Evolutionary conservation across 2,329 filamentous ascomycete genomes (phyloP).

Genomic region (Aschersonia sp.): DNA sequence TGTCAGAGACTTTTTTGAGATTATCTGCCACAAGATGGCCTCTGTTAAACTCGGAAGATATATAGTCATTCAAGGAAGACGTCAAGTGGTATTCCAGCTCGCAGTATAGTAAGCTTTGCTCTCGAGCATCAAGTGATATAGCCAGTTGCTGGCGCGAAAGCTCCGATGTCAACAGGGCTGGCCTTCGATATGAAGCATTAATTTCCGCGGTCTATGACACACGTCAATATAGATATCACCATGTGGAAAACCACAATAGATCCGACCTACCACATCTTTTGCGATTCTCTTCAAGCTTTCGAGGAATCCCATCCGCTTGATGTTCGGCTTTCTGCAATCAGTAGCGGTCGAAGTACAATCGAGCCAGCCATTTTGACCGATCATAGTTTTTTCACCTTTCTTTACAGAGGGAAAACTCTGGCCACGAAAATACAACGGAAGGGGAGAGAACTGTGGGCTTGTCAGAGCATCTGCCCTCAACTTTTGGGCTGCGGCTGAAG

Average conservation of each 20-base stretch:
- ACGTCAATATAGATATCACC: slow-evolving; percentile 3
- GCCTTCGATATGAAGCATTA: slow-evolving; percentile 6
- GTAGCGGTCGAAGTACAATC: slow-evolving; percentile 23
- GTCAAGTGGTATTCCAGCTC: slow-evolving; percentile 42
- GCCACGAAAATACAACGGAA: slow-evolving; percentile 26
- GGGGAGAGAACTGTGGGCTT: slow-evolving; percentile 23
- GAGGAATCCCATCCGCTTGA: slow-evolving; percentile 27
- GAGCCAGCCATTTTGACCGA: slow-evolving; percentile 42
- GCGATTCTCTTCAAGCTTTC: slow-evolving; percentile 36
- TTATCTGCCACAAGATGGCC: slow-evolving; percentile 37
- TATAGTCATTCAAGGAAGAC: slow-evolving; percentile 34
- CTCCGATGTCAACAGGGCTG: background rate
- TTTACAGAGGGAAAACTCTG: slow-evolving; percentile 21
- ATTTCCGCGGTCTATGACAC: slow-evolving; percentile 17
- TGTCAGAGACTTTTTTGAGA: slow-evolving; percentile 34
- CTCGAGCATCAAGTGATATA: slow-evolving; percentile 38
- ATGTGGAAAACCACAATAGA: background rate
- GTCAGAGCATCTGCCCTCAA: background rate
- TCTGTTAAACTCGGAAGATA: slow-evolving; percentile 35
- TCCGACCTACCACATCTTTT: slow-evolving; percentile 32
- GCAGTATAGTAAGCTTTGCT: slow-evolving; percentile 43
- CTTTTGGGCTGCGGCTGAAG: background rate
- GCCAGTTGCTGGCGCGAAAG: slow-evolving; percentile 14
- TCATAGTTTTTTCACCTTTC: slow-evolving; percentile 33
- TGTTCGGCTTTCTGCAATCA: slow-evolving; percentile 11